Base-by-base conservation (phyloP, 345 rosid genomes). In the Ceriops zippeliana region DNA sequence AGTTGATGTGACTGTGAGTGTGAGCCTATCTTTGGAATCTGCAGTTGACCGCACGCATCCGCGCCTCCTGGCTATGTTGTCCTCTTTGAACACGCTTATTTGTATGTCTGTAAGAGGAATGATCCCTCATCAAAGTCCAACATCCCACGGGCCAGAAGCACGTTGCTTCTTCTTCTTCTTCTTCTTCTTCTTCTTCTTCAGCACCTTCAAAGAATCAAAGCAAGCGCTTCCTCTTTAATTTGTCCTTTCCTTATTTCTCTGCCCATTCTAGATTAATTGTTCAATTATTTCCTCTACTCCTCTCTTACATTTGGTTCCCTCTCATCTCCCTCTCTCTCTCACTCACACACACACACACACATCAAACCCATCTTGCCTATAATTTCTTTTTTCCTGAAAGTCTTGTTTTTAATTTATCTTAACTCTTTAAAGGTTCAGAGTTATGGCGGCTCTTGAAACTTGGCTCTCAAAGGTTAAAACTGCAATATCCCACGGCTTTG, bases 361-460 rank as follows among this genome's bases (percentile, higher is more conserved):
- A 7, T 34, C 37, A 13, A 38, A 11, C 15, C 46, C 4, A 11
- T 38, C 46, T 38, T 38, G 46, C 5, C 16, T 13, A 34, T 34
- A 34, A 34, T 34, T 34, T 34, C 1, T 32, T 32, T 5, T 5
- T 32, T 1, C 1, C 35, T 1, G 35, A 32, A 5, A 32, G 35
- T n/a, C 1, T 59, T 58, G 13, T 35, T 67, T 42, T 56, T 27
- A 6, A 54, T 10, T 11, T 56, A 3, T 1, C 22, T 24, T 3
- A 27, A 21, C 49, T 42, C 13, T 9, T 11, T 38, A 9, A 20
- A 58, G 19, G 21, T 59, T 59, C 62, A 30, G 1, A 31, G 24
- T 56, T 56, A 22, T 15, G 1, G 91, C 92, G 99, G 96, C 98
- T 78, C 95, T 95, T 57, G 97, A 95, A 73, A 86, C 96, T 56